Evolutionary conservation across 2,329 filamentous ascomycete genomes (phyloP), one percentile per base, ranked within the genome.

Genomic region (Hypocrella siamensis): DNA sequence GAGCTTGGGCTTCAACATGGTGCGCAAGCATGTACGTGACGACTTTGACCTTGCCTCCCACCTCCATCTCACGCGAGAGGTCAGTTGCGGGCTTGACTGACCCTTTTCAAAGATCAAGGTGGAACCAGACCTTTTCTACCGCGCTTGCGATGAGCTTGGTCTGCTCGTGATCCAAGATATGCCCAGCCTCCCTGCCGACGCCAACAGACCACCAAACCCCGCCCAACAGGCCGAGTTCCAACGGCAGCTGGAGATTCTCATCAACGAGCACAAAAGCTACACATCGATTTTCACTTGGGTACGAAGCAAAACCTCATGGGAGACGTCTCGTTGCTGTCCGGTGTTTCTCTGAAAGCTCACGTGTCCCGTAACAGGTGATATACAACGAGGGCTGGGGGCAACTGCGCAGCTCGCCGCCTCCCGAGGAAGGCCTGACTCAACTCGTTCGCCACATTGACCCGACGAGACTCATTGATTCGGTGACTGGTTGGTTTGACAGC

Each of bases 371-470:
- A n/a, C 18, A 63, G 67, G 56, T 77, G 12, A 71, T 81, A 41
- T 81, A 79, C 50, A 80, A 81, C 44, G 76, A 81, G 47, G 75
- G 74, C 27, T 81, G 76, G 76, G 75, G 71, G 2, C 76, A 81
- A 43, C 51, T 67, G 3, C 58, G 46, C 3, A 42, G 57, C 0
- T 48, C 51, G 0, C 58, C 58, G 6, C 63, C 60, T 39, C 70
- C 73, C 0, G 76, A 81, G 38, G 63, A 64, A 11, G 53, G 47
- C 4, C 53, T 82, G 10, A 69, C 71, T 0, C 56, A 67, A 1
- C 47, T 63, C 0, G 62, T 81, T 3, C 61, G 60, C 28, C 40
- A 55, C 2, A 49, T 78, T 3, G 78, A 83, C 41, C 67, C 75
- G 0, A 75, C 72, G 0, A 57, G 78, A 17, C 59, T 82, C 7